These are phyloP conservation scores for Hevea brasiliensis DNA, from an alignment of 345 rosid genomes.

Conservation along the genomic window DNA sequence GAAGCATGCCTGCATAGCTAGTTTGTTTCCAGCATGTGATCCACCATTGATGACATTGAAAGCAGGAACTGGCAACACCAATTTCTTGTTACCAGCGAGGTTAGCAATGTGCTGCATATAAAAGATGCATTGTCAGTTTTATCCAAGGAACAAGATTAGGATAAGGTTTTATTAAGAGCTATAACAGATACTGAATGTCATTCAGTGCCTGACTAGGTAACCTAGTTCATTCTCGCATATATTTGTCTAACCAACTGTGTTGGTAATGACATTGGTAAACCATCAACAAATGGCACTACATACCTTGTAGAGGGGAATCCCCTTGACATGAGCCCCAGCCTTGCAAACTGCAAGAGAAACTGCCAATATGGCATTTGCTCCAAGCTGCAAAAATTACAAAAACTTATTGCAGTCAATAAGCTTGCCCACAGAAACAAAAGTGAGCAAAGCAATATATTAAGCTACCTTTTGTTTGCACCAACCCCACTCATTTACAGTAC, in stretches of 20 bases:
- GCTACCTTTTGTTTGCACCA: conserved; percentile 78
- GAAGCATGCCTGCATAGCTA: conserved; percentile 58
- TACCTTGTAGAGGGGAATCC: conserved; percentile 68
- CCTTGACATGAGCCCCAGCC: conserved; percentile 66
- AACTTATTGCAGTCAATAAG: background rate
- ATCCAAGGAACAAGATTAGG: background rate
- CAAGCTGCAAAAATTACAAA: conserved; percentile 41
- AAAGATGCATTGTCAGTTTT: conserved; percentile 2
- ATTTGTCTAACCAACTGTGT: too few relatives aligned
- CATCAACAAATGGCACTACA: background rate
- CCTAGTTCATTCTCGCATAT: background rate
- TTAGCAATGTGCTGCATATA: conserved; percentile 64
- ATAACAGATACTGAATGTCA: background rate
- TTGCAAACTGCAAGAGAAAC: conserved; percentile 77
- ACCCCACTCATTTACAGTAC: conserved; percentile 77
- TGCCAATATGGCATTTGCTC: conserved; percentile 73
- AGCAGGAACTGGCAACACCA: conserved; percentile 72
- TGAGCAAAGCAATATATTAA: background rate
- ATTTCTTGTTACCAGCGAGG: conserved; percentile 58
- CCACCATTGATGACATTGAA: conserved; percentile 75
- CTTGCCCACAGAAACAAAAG: background rate
- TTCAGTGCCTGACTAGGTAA: background rate
- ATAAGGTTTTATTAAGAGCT: background rate
- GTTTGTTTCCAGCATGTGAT: conserved; percentile 70
- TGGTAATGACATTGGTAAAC: background rate